Evolutionary conservation across 495 filamentous ascomycete genomes (phyloP), one percentile per base, ranked within the genome.

Genomic region (Penicillium lividum): DNA sequence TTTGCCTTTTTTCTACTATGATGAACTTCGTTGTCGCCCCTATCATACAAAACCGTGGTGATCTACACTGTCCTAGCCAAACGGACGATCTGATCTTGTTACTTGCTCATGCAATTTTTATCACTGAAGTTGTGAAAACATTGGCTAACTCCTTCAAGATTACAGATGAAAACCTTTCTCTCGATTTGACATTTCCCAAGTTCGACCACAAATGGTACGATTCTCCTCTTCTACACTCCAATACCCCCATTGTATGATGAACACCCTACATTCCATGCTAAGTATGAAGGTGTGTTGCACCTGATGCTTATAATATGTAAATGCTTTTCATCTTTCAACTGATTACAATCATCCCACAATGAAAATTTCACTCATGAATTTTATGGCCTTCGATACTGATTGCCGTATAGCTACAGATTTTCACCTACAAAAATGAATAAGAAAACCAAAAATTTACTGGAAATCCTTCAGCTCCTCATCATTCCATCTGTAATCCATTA

Each of bases 271-370:
- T 89, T 92, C 89, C 89, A 92, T 93, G 90, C 90, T 93, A 93
- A 92, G 80, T 75, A 91, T 86, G 89, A 96, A 89, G 84, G 75
- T 76, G 76, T 58, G 59, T 69, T 77, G 67, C 73, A 71, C 68
- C 76, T 83, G 80, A 86, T 92, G 86, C 86, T 89, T 84, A 80
- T 77, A 73, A 79, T 81, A 82, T 84, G 78, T 88, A 84, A 76
- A 73, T 82, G 80, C 88, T 94, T 95, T 95, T 95, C 91, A 94
- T 93, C 91, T 94, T 93, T 94, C 91, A 82, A 79, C 91, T 96
- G 91, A 96, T 70, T 68, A 63, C 64, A 66, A 59, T 51, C 31
- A 66, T 22, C 59, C 43, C 48, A 48, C 42, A 38, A 40, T 63
- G 44, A 48, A 56, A 43, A 40, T 60, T 38, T 61, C 54, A 64